Percentiles rank a stretch among this genome's conserved stretches.
These are phyloP conservation scores for Botrytis medusae DNA, from an alignment of 2,329 filamentous ascomycete species.

Conservation along the genomic window DNA sequence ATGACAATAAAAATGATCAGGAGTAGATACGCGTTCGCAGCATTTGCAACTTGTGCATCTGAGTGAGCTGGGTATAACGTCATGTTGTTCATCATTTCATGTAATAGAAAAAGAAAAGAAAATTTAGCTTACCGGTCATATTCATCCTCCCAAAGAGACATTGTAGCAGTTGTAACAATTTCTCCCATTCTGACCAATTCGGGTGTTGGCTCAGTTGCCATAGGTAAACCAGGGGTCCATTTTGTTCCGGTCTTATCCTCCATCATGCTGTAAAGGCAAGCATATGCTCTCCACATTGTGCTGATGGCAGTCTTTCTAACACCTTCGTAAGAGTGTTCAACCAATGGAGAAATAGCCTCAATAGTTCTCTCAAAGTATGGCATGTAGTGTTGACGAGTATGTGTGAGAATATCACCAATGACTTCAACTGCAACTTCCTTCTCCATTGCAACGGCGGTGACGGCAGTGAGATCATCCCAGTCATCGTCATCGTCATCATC, in stretches of 20 bases:
- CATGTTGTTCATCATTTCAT: constrained; percentile 77
- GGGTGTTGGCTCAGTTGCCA: constrained; percentile 73
- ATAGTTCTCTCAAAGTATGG: constrained; percentile 89
- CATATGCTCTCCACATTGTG: constrained; percentile 90
- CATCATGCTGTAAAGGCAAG: constrained; percentile 83
- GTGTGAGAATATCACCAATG: constrained; percentile 85
- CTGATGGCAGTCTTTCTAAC: constrained; percentile 89
- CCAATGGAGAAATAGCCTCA: constrained; percentile 74
- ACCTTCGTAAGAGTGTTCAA: constrained; percentile 88
- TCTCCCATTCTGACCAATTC: constrained; percentile 84
- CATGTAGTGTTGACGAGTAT: constrained; percentile 77
- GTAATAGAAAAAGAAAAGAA: constrained; percentile 29
- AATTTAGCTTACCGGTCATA: constrained; percentile 77
- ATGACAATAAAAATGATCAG: constrained; percentile 32
- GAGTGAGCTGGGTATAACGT: constrained; percentile 99
- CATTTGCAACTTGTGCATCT: constrained; percentile 84
- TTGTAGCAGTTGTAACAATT: constrained; percentile 79
- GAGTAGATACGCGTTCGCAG: constrained; percentile 75
- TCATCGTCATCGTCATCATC: constrained; percentile 78
- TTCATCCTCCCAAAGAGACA: constrained; percentile 86
- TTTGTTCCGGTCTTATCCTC: constrained; percentile 77
- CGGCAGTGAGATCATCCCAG: constrained; percentile 79
- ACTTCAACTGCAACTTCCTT: constrained; percentile 98
- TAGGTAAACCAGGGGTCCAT: constrained; percentile 85
- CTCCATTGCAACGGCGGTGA: constrained; percentile 87